Conservation (phyloP, 169 alveolate species). For the Plasmodium blacklocki region DNA sequence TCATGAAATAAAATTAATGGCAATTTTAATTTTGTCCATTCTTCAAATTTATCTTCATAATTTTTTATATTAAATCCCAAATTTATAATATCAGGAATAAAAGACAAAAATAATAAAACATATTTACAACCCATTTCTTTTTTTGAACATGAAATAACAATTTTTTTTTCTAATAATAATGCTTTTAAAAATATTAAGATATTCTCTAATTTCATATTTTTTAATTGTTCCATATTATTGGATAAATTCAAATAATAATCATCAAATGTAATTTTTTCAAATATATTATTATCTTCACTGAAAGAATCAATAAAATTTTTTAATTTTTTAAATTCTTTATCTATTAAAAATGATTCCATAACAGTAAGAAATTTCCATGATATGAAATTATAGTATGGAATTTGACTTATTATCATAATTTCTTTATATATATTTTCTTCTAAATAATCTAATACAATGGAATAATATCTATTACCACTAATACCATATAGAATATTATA, state of each 20-base stretch:
- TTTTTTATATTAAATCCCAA: slow-evolving; percentile 65
- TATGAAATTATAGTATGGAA: slow-evolving; percentile 59
- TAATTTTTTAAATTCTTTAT: slow-evolving; percentile 8
- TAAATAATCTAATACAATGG: slow-evolving; percentile 42
- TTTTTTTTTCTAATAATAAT: slow-evolving; percentile 48
- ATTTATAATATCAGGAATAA: slow-evolving; percentile 72
- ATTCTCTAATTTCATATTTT: slow-evolving; percentile 53
- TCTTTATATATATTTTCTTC: slow-evolving; percentile 46
- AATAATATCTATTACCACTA: slow-evolving; percentile 70
- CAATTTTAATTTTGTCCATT: slow-evolving; percentile 52
- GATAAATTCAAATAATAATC: slow-evolving; percentile 20
- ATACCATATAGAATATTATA: slow-evolving; percentile 47
- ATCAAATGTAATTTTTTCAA: slow-evolving; percentile 22
- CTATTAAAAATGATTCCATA: slow-evolving; percentile 11
- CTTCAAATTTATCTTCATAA: slow-evolving; percentile 63
- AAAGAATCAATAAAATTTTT: slow-evolving; percentile 25
- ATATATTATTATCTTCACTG: background rate
- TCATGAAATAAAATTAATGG: slow-evolving; percentile 74
- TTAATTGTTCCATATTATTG: slow-evolving; percentile 20
- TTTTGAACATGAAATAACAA: slow-evolving; percentile 53
- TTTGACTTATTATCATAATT: slow-evolving; percentile 36
- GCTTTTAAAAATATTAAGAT: slow-evolving; percentile 60
- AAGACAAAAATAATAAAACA: slow-evolving; percentile 39
- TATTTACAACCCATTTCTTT: slow-evolving; percentile 41
- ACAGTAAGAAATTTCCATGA: slow-evolving; percentile 13